phyloP scores from a whole-genome alignment of 2,329 filamentous ascomycete genomes.

The Botrytis medusae region DNA sequence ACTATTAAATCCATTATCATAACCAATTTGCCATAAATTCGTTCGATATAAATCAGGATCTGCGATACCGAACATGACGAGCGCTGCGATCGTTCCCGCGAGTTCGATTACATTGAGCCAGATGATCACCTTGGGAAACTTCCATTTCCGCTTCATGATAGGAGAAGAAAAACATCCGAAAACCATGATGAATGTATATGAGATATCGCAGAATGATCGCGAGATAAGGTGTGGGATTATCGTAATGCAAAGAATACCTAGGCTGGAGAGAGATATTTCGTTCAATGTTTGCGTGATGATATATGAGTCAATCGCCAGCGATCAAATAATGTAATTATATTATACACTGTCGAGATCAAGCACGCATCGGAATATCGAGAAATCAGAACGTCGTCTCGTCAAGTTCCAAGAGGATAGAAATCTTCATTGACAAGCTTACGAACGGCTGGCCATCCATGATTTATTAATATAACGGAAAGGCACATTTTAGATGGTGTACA shows the following conservation, averaged over 20 bases:
- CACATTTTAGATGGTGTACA: conserved; percentile 2
- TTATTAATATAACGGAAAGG: conserved; percentile 20
- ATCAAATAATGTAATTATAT: background rate
- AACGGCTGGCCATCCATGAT: conserved; percentile 8
- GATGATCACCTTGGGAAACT: conserved; percentile 47
- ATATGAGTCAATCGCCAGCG: conserved; percentile 20
- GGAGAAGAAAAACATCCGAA: conserved; percentile 15
- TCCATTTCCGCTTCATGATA: conserved; percentile 44
- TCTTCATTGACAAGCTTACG: conserved; percentile 1
- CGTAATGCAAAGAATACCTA: background rate
- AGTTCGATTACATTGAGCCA: conserved; percentile 66
- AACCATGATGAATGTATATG: background rate
- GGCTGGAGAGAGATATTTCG: background rate
- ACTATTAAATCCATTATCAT: conserved; percentile 70
- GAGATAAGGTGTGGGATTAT: background rate
- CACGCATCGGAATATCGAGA: background rate
- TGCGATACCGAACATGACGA: conserved; percentile 71
- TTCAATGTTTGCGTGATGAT: background rate
- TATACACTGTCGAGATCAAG: background rate
- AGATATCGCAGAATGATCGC: background rate
- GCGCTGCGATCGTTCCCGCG: conserved; percentile 59
- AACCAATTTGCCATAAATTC: conserved; percentile 71
- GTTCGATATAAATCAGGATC: conserved; percentile 72
- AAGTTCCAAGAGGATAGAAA: background rate
- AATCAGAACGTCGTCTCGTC: background rate